A percentile compares a stretch with the other conserved stretches of the same genome.
These are phyloP conservation scores for Allium sativum DNA, from an alignment of 106 monocot species.

Conservation along the genomic window DNA sequence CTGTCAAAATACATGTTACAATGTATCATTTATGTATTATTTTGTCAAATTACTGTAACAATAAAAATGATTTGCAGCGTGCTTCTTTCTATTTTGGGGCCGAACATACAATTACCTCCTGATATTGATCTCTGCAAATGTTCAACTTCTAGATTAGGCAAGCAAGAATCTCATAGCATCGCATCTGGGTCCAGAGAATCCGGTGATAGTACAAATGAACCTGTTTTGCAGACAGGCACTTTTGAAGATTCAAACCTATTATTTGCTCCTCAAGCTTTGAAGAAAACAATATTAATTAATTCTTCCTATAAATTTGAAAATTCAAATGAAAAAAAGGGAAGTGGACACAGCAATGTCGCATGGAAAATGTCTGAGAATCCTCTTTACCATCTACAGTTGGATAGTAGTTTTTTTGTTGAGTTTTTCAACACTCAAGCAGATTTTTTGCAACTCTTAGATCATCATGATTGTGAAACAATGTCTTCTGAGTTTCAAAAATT, in stretches of 20 bases:
- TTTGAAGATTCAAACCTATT: constrained; percentile 42
- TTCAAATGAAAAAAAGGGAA: constrained; percentile 19
- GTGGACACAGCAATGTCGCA: constrained; percentile 11
- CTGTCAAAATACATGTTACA: too few relatives aligned
- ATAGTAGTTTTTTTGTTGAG: constrained; percentile 32
- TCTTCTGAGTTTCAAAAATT: constrained; percentile 70
- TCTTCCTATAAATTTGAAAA: constrained; percentile 12
- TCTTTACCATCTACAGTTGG: constrained; percentile 28
- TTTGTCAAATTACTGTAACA: too few relatives aligned
- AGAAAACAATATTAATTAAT: constrained; percentile 35
- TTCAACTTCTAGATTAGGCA: constrained; percentile 23
- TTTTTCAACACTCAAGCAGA: constrained; percentile 66
- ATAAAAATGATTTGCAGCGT: constrained; percentile 32
- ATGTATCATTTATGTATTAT: too few relatives aligned
- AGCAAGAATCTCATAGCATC: constrained; percentile 26
- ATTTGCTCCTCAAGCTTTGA: constrained; percentile 73
- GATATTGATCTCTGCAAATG: constrained; percentile 61
- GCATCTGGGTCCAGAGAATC: constrained; percentile 25
- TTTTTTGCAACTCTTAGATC: constrained; percentile 69
- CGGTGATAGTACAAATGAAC: constrained; percentile 42
- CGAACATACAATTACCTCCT: constrained; percentile 62
- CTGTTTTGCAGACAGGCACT: constrained; percentile 20
- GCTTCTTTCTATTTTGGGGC: constrained; percentile 75
- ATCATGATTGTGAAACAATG: constrained; percentile 59
- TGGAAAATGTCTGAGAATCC: constrained; percentile 14